Base-by-base conservation (phyloP, 257 asterid species). In the Eucommia ulmoides region DNA sequence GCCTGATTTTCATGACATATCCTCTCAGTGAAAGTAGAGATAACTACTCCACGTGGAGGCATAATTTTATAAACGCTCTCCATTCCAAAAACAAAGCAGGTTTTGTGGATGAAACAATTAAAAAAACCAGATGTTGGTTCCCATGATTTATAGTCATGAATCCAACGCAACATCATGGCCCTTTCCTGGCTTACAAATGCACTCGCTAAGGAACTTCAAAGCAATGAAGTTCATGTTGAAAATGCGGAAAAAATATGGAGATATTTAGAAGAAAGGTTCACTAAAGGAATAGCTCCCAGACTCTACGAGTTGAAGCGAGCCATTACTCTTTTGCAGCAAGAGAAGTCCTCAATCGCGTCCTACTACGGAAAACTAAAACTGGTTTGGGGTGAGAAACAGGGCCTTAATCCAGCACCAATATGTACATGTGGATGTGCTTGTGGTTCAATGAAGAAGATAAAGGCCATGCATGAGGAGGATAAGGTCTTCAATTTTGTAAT, bases 311-410 rank as follows among this genome's bases (percentile, higher is more conserved):
- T 54, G 18, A 17, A 41, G 50, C 0, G 18, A 16, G 8, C 0
- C 21, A 54, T 54, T 0, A 9, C 51, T 35, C 8, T 54, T 17
- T 22, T 42, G 29, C 59, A 42, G 23, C 59, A 54, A 23, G 42
- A 42, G 22, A 18, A 9, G 24, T 7, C n/a, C 17, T 41, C 12
- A 41, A 38, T 42, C 15, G 21, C 42, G 17, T 42, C 42, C 2
- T 23, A n/a, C n/a, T 18, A 41, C 5, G 10, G 1, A 18, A 23
- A 54, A 42, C 24, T 54, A 22, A 54, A n/a, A 9, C 15, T n/a
- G 3, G 7, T 53, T 20, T 54, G 49, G 50, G 50, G 10, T 35
- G 20, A 46, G 20, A 2, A 18, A 17, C 51, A 46, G 20, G 20
- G 23, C 20, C 3, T 46, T 24, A 46, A 46, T 19, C 59, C 50